Conservation (phyloP, 192 early-diverging fungal genomes). For the Chytriomyces sp. region DNA sequence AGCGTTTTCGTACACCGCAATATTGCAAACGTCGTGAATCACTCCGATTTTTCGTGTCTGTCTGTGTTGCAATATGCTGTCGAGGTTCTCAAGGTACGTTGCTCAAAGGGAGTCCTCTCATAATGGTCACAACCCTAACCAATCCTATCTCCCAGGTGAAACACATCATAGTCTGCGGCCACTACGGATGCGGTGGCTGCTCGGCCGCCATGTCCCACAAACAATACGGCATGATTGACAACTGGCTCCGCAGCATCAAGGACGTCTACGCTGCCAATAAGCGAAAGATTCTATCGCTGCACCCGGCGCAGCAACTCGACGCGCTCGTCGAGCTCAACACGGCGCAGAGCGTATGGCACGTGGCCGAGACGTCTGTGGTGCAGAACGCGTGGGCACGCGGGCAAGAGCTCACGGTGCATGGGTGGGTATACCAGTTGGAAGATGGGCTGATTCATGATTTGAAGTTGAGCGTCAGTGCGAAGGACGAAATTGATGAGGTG, state of each 20-base stretch:
- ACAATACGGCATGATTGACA: slow-evolving; percentile 49
- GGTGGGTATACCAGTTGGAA: slow-evolving; percentile 50
- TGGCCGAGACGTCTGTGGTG: slow-evolving; percentile 79
- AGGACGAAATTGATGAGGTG: slow-evolving; percentile 17
- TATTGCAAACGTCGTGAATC: slow-evolving; percentile 89
- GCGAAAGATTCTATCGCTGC: neutral
- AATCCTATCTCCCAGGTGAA: too few relatives aligned
- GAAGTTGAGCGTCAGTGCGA: slow-evolving; percentile 25
- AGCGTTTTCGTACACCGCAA: slow-evolving; percentile 97
- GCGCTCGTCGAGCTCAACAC: slow-evolving; percentile 72
- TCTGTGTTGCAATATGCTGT: slow-evolving; percentile 95
- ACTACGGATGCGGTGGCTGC: slow-evolving; percentile 52
- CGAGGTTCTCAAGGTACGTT: slow-evolving; percentile 79
- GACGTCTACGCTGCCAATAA: slow-evolving; percentile 37
- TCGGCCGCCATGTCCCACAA: slow-evolving; percentile 42
- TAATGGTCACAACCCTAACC: too few relatives aligned
- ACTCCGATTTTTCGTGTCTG: slow-evolving; percentile 78
- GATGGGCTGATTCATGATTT: slow-evolving; percentile 35
- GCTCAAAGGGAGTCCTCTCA: too few relatives aligned
- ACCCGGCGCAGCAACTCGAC: slow-evolving; percentile 20
- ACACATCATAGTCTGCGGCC: slow-evolving; percentile 90
- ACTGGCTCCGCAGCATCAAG: slow-evolving; percentile 44
- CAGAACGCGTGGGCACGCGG: slow-evolving; percentile 85
- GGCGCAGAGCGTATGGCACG: slow-evolving; percentile 69
- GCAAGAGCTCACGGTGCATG: slow-evolving; percentile 64